A percentile compares a stretch with the other conserved stretches of the same genome.
Evolutionary conservation across 352 stramenopile genomes (phyloP).

Genomic region (Blastocystis sp.): DNA sequence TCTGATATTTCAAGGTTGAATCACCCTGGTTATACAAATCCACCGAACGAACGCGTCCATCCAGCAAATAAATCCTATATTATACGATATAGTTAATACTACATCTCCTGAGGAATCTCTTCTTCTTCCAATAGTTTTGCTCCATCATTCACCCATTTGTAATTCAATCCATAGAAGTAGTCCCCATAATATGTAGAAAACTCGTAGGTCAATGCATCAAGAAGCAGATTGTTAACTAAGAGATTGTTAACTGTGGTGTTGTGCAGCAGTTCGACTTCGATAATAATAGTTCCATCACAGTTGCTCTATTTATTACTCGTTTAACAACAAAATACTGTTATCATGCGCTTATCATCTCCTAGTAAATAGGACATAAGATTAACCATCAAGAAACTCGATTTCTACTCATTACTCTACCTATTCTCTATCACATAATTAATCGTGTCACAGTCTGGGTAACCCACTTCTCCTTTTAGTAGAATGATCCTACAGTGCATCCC

Average conservation of each 20-base stretch:
- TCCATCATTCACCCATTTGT: slow-evolving; percentile 1
- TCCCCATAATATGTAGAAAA: slow-evolving; percentile 17
- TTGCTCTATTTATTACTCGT: not conserved
- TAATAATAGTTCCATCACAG: not conserved
- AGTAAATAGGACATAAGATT: slow-evolving; percentile 31
- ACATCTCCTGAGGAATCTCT: not conserved
- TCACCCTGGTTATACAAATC: not conserved
- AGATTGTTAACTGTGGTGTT: slow-evolving; percentile 49
- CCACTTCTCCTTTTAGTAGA: not conserved
- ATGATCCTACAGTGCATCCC: not conserved
- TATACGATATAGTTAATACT: not conserved
- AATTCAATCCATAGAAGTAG: slow-evolving; percentile 40
- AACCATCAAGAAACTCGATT: not conserved
- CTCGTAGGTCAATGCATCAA: not conserved
- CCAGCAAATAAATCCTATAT: not conserved
- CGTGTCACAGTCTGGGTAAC: not conserved
- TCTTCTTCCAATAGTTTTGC: not conserved
- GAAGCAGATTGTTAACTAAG: not conserved
- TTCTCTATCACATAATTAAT: not conserved
- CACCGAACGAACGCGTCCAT: slow-evolving; percentile 24
- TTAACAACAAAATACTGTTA: not conserved
- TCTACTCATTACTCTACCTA: not conserved
- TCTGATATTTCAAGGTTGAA: not conserved
- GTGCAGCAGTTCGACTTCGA: slow-evolving; percentile 6
- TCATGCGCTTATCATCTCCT: not conserved